Base-by-base conservation (phyloP, 2,329 filamentous ascomycete genomes). In the Knufia petricola region DNA sequence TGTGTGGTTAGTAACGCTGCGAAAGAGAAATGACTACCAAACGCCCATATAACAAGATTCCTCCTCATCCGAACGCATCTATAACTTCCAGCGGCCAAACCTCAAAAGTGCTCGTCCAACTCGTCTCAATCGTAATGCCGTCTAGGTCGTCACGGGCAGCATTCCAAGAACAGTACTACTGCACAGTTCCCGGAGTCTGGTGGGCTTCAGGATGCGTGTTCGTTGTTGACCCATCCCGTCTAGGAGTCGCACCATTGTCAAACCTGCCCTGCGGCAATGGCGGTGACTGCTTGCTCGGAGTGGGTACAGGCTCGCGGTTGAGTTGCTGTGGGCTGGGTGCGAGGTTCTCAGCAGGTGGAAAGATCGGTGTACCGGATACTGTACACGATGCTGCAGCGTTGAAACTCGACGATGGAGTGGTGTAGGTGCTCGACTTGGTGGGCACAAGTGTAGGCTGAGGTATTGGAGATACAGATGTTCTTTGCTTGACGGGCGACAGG, bases 401-500 rank as follows among this genome's bases (percentile, higher is more conserved):
- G 24, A 41, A 39, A 7, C 41, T 46, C 12, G 46, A 51, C 19
- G 52, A 48, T 39, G 28, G 36, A 12, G 31, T 26, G 15, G 19
- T 28, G 42, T 39, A 37, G 3, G 31, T 6, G 20, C 24, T 13
- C 21, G 23, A 17, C 23, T 58, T 53, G n/a, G 41, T 37, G 2
- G 51, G 48, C 21, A 49, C 67, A 48, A 64, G 56, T 6, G 66
- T 62, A 9, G 55, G 45, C 28, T 51, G 52, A 1, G 55, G 51
- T 23, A 49, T n/a, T 12, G 68, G 67, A 9, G 67, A 69, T 20
- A 54, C 50, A 17, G 51, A 54, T n/a, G 26, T 26, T 36, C 48
- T 51, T 41, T 71, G 66, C 52, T 72, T 72, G 12, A 62, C 70
- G 10, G 69, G 69, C 24, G 69, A 72, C 21, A 71, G 64, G 2